Evolutionary conservation across 2,329 filamentous ascomycete genomes (phyloP), one percentile per base, ranked within the genome.

Genomic region (Diaporthe velutina): DNA sequence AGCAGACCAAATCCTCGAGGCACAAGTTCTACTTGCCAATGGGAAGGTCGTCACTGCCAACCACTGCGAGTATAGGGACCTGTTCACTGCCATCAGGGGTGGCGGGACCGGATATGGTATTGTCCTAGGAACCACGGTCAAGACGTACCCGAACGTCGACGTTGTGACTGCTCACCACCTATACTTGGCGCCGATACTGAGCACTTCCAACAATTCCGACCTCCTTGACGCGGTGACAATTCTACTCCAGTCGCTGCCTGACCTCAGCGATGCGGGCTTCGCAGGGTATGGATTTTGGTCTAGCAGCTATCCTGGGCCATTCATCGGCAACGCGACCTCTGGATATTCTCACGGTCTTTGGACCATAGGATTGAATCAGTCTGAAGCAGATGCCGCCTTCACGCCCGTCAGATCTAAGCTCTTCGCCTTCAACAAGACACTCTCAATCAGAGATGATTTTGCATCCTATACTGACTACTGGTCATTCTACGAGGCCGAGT

Each of bases 31-130:
- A 25, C 85, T 85, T 3, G 81, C 86, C 0, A 83, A 85, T 45
- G 87, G 87, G 4, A 77, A 81, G 7, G 83, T 86, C 57, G 78
- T 87, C 52, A 83, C 83, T 67, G 84, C 81, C n/a, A 84, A 84
- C 73, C 79, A 84, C 45, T 82, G 79, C 22, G 78, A 82, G n/a
- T 83, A 89, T 76, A 70, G 81, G 0, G 88, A 89, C 38, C 80
- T 90, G 0, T 89, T 86, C 81, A 88, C 87, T 84, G 87, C 88
- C 5, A 79, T 89, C 30, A 81, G 85, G 33, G 88, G 87, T 5
- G 87, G 84, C 2, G 86, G 86, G 28, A 81, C 82, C 5, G 85
- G 83, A 66, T 88, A 84, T 73, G 86, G 85, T 2, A 83, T 88
- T 5, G 85, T 87, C 9, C 79, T 83, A 0, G 25, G 40, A 2